Percentiles rank a stretch among this genome's conserved stretches.
phyloP scores from a whole-genome alignment of 176 grass and related monocot genomes.

The Aegilops speltoides region DNA sequence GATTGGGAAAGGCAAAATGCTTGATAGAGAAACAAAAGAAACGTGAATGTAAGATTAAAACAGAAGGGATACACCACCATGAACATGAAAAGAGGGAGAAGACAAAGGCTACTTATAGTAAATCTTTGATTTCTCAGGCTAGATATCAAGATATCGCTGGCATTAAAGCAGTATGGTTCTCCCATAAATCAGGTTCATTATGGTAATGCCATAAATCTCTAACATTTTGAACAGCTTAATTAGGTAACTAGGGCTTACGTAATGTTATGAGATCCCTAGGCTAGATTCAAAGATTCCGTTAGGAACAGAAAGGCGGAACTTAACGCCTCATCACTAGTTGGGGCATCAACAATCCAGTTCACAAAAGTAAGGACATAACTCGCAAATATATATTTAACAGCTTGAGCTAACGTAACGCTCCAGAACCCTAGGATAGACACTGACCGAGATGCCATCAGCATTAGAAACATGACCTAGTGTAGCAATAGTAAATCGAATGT shows the following conservation, averaged over 20 bases:
- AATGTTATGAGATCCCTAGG: neutral
- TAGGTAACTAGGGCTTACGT: neutral
- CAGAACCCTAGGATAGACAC: neutral
- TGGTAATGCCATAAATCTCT: neutral
- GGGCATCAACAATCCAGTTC: neutral
- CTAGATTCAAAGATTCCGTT: neutral
- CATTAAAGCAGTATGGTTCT: neutral
- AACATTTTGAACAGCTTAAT: neutral
- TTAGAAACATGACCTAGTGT: neutral
- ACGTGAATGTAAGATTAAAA: neutral
- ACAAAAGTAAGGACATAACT: neutral
- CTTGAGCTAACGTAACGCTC: neutral
- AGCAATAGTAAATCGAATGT: slow-evolving; percentile 1
- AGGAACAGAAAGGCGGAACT: neutral
- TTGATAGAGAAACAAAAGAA: neutral
- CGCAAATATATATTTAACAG: slow-evolving; percentile 1
- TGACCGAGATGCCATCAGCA: neutral
- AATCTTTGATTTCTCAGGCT: neutral
- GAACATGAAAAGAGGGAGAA: neutral
- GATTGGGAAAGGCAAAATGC: neutral
- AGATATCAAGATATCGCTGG: neutral
- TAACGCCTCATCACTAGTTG: slow-evolving; percentile 1
- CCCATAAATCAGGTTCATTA: neutral
- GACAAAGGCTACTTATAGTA: neutral
- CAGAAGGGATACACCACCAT: too few species aligned